These are phyloP conservation scores for Penicillium sp. DNA, from an alignment of 2,329 filamentous ascomycete species.

Conservation along the genomic window DNA sequence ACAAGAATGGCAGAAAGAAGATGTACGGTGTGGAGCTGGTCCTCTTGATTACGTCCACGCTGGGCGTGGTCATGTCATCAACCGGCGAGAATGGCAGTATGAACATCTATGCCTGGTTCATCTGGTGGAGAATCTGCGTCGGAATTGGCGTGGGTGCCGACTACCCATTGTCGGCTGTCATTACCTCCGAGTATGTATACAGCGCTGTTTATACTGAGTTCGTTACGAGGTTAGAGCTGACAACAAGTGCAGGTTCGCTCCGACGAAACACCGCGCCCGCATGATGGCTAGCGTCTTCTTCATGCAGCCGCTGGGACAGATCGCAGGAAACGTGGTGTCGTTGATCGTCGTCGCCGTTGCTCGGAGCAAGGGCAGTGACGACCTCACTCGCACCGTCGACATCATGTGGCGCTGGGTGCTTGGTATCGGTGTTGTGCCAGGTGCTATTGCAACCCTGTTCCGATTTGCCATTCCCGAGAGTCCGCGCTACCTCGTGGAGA, in stretches of 20 bases:
- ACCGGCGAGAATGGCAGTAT: slow-evolving; percentile 46
- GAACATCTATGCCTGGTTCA: slow-evolving; percentile 48
- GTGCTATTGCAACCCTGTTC: slow-evolving; percentile 64
- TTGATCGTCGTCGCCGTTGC: slow-evolving; percentile 46
- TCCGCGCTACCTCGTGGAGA: slow-evolving; percentile 65
- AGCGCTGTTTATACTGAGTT: too few species aligned
- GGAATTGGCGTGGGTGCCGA: slow-evolving; percentile 65
- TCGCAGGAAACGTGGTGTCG: slow-evolving; percentile 64
- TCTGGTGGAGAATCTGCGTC: slow-evolving; percentile 52
- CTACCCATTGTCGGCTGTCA: slow-evolving; percentile 67
- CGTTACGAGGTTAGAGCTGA: background rate
- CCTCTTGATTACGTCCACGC: slow-evolving; percentile 48
- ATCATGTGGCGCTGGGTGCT: slow-evolving; percentile 69
- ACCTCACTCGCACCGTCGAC: slow-evolving; percentile 51
- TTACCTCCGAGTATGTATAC: slow-evolving; percentile 63
- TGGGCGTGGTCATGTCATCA: slow-evolving; percentile 51
- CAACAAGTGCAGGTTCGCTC: slow-evolving; percentile 42
- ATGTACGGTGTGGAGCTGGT: slow-evolving; percentile 55
- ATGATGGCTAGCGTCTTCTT: slow-evolving; percentile 70
- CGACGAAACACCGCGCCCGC: slow-evolving; percentile 63
- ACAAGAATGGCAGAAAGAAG: slow-evolving; percentile 51
- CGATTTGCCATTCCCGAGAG: slow-evolving; percentile 68
- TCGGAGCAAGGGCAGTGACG: slow-evolving; percentile 27
- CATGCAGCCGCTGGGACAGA: slow-evolving; percentile 69
- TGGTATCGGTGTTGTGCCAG: slow-evolving; percentile 65